A percentile compares a stretch with the other conserved stretches of the same genome.
Evolutionary conservation across 306 rosid species (phyloP).

Genomic region (Acacia confusa): DNA sequence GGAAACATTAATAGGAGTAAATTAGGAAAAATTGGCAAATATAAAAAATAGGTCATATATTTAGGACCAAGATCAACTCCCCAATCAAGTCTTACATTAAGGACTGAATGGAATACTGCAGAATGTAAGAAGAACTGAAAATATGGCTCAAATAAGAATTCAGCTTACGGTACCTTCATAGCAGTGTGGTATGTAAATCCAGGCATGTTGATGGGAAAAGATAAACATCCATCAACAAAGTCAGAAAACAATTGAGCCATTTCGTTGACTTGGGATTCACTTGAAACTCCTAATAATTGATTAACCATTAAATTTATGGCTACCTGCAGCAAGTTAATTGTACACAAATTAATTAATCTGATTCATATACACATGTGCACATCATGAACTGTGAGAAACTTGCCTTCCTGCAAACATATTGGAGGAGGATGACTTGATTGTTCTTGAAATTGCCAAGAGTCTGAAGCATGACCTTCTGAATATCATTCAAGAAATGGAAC

Average conservation of each 20-base stretch:
- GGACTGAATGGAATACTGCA: neutral
- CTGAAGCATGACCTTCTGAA: constrained; percentile 69
- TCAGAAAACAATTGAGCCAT: constrained; percentile 80
- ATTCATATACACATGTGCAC: neutral
- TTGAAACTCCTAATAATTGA: constrained; percentile 77
- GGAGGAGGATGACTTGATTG: constrained; percentile 68
- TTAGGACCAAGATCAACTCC: too few species aligned
- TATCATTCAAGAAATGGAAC: constrained; percentile 62
- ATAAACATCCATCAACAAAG: constrained; percentile 89
- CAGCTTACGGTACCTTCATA: constrained; percentile 63
- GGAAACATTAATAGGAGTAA: too few species aligned
- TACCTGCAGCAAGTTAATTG: constrained; percentile 44
- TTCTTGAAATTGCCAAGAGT: constrained; percentile 54
- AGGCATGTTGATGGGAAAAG: constrained; percentile 68
- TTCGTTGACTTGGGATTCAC: constrained; percentile 73
- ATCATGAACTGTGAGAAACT: constrained; percentile 14
- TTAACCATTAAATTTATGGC: constrained; percentile 88
- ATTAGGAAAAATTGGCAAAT: too few species aligned
- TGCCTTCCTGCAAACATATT: constrained; percentile 89
- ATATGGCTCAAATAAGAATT: neutral
- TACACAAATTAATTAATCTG: neutral
- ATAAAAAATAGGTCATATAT: too few species aligned
- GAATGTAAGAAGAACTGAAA: neutral
- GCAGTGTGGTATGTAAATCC: constrained; percentile 77
- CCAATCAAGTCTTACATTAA: too few species aligned